Evolutionary conservation across 106 monocot genomes (phyloP).

Genomic region (Dioscorea dumetorum): DNA sequence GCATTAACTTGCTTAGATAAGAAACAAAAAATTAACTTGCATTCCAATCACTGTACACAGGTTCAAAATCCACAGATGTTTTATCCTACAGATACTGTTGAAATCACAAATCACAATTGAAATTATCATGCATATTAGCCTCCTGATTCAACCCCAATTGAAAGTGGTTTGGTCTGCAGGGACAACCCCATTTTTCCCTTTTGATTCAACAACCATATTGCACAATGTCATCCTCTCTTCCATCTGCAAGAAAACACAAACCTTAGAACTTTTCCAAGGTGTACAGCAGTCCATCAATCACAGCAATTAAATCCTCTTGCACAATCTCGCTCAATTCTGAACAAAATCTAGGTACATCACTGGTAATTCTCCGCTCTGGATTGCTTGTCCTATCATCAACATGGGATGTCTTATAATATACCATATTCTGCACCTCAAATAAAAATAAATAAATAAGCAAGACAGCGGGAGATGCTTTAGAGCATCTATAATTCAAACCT

Average conservation of each 20-base stretch:
- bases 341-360: too few relatives aligned
- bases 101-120: too few relatives aligned
- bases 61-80: slow-evolving; percentile 61
- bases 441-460: background rate
- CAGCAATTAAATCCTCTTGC: too few relatives aligned
- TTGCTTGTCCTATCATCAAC: too few relatives aligned
- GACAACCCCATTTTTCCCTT: slow-evolving; percentile 92
- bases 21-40: slow-evolving; percentile 44
- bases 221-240: slow-evolving; percentile 98
- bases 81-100: slow-evolving; percentile 49
- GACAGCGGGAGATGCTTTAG: background rate
- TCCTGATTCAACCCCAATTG: slow-evolving; percentile 49
- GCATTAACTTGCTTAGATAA: too few relatives aligned
- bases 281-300: too few relatives aligned
- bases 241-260: slow-evolving; percentile 79
- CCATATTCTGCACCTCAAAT: too few relatives aligned
- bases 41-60: slow-evolving; percentile 79
- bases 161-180: slow-evolving; percentile 88
- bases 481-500: background rate
- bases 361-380: too few relatives aligned
- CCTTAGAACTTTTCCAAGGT: too few relatives aligned
- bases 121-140: too few relatives aligned
- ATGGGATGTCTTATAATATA: too few relatives aligned
- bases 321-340: too few relatives aligned
- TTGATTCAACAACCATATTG: slow-evolving; percentile 98